Base-by-base conservation (phyloP, 257 asterid species). In the Plectranthus barbatus region DNA sequence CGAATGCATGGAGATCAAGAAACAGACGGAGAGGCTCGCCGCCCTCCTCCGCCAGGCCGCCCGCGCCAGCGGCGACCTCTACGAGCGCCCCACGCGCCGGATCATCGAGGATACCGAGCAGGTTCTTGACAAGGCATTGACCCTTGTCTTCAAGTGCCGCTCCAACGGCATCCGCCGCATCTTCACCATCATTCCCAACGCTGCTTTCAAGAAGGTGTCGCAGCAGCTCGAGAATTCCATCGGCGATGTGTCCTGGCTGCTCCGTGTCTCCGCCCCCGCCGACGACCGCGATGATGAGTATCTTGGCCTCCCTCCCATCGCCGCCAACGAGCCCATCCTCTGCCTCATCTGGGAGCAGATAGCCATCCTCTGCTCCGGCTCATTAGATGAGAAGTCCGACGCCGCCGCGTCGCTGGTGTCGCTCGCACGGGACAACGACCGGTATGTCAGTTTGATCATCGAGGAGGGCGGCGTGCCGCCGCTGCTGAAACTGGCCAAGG, bases 391-490 rank as follows among this genome's bases (percentile, higher is more conserved):
- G 14, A 81, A 88, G 0, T 42, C 91, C 1, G 88, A 79, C 19
- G 87, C 87, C 0, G 96, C 96, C 0, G 85, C 86, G 3, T 81
- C 88, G 9, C 73, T 87, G 4, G 88, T 83, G 0, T 85, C 95
- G 0, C 60, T 85, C 45, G 96, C 96, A 0, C 72, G 91, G 1
- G 96, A 87, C 57, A 87, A 87, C 26, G 94, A 87, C 44, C 66
- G 94, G n/a, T 83, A 85, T 14, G 94, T 84, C 3, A 83, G 72
- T 12, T 66, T 88, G 64, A 88, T 88, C 5, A 85, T 88, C n/a
- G 96, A 88, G 64, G 96, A 88, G 76, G 96, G 96, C 0, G 96
- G 96, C 23, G 81, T 85, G 20, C 37, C 77, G 10, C 96, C 96
- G 1, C 68, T 88, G 73, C 41, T 85, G 78, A 88, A 83, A 19